phyloP scores from a whole-genome alignment of 352 stramenopile species.

The Pythium rishiriense region DNA sequence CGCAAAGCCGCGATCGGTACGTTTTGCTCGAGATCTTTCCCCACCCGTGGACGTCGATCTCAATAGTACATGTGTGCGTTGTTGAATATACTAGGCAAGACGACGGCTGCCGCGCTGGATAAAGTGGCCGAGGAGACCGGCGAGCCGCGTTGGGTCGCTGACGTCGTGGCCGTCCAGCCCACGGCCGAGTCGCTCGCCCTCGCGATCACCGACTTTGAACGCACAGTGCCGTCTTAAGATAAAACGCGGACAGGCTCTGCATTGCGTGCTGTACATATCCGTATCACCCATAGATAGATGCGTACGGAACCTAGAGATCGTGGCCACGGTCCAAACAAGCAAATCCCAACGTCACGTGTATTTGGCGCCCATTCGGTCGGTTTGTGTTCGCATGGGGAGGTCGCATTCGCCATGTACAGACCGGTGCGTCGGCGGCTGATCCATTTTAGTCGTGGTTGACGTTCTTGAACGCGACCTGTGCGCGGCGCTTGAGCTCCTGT shows the following conservation, averaged over 20 bases:
- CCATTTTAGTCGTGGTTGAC: slow-evolving; percentile 52
- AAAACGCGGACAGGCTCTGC: too few relatives aligned
- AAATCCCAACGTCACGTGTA: too few relatives aligned
- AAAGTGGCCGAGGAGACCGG: slow-evolving; percentile 41
- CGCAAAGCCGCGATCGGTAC: slow-evolving; percentile 78
- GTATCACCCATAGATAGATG: too few relatives aligned
- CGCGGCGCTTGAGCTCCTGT: slow-evolving; percentile 64
- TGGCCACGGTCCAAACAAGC: too few relatives aligned
- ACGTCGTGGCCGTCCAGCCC: slow-evolving; percentile 56
- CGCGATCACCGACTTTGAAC: slow-evolving; percentile 53
- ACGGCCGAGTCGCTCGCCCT: slow-evolving; percentile 51
- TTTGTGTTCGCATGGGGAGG: too few relatives aligned
- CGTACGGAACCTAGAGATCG: too few relatives aligned
- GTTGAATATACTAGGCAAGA: slow-evolving; percentile 48
- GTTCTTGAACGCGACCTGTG: slow-evolving; percentile 46
- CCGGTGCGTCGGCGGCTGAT: too few relatives aligned
- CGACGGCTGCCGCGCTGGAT: slow-evolving; percentile 55
- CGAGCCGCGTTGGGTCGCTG: slow-evolving; percentile 45
- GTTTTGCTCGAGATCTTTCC: slow-evolving; percentile 2
- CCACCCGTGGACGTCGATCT: background rate
- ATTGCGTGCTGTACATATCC: too few relatives aligned
- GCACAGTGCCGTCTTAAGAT: background rate
- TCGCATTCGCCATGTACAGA: background rate
- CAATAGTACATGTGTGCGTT: background rate
- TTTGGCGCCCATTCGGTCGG: too few relatives aligned